Conservation (phyloP, 352 stramenopile genomes). For the Phytophthora quininea region DNA sequence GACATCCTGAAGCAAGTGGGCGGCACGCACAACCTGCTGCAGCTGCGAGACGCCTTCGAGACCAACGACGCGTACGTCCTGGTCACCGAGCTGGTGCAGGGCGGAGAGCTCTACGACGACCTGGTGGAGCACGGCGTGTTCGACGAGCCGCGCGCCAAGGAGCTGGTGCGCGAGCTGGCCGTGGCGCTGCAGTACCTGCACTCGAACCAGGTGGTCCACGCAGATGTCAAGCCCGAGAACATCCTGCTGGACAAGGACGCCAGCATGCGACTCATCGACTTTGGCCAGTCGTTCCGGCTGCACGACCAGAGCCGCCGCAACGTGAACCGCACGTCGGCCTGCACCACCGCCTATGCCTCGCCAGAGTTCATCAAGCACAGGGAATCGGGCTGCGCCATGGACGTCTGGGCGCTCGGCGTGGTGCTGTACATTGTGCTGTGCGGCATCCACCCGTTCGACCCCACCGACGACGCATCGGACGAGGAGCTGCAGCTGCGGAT, state of each 20-base stretch:
- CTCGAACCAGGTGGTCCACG: slow-evolving; percentile 52
- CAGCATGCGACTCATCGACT: slow-evolving; percentile 75
- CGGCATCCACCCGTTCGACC: slow-evolving; percentile 62
- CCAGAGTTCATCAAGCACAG: slow-evolving; percentile 46
- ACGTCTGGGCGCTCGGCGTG: slow-evolving; percentile 65
- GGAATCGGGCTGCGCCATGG: slow-evolving; percentile 41
- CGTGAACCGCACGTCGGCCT: slow-evolving; percentile 19
- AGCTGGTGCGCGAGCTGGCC: slow-evolving; percentile 45
- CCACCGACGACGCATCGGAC: slow-evolving; percentile 53
- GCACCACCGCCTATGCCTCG: slow-evolving; percentile 47
- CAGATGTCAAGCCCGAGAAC: slow-evolving; percentile 65
- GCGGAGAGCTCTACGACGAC: slow-evolving; percentile 59
- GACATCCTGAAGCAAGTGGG: slow-evolving; percentile 51
- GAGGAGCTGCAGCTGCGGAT: slow-evolving; percentile 47
- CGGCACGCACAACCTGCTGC: slow-evolving; percentile 46
- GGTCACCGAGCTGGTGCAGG: slow-evolving; percentile 59
- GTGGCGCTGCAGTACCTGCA: slow-evolving; percentile 49
- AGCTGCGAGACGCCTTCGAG: slow-evolving; percentile 64
- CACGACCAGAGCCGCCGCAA: slow-evolving; percentile 17
- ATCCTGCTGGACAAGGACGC: slow-evolving; percentile 47
- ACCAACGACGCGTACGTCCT: slow-evolving; percentile 59
- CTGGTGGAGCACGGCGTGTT: slow-evolving; percentile 52
- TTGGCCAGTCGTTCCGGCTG: slow-evolving; percentile 72
- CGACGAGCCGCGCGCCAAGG: slow-evolving; percentile 38
- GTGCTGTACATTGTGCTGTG: slow-evolving; percentile 64